Evolutionary conservation across 2,329 filamentous ascomycete genomes (phyloP).

Genomic region (Passalora sequoiae): DNA sequence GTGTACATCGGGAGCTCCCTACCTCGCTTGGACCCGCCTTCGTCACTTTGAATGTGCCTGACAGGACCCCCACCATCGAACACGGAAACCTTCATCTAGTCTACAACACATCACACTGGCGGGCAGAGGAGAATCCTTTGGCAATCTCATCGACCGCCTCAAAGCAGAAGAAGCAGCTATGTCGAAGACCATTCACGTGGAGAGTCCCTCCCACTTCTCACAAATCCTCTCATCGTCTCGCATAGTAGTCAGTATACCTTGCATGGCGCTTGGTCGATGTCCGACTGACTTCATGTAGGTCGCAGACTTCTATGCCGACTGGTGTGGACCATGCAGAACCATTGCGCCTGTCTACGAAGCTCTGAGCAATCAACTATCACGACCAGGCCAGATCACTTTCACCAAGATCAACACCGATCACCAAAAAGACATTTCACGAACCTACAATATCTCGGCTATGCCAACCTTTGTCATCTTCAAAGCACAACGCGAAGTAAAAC

Average conservation of each 20-base stretch:
- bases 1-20: no score
- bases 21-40: no score
- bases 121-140: background rate
- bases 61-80: no score
- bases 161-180: slow-evolving; percentile 27
- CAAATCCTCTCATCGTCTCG: slow-evolving; percentile 64
- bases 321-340: slow-evolving; percentile 76
- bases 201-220: slow-evolving; percentile 55
- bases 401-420: slow-evolving; percentile 79
- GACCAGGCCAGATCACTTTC: slow-evolving; percentile 70
- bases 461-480: slow-evolving; percentile 81
- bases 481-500: slow-evolving; percentile 34
- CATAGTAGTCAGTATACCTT: slow-evolving; percentile 60
- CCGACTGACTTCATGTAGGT: background rate
- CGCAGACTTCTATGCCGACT: slow-evolving; percentile 79
- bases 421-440: slow-evolving; percentile 66
- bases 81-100: no score
- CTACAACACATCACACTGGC: background rate
- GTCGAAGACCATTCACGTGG: slow-evolving; percentile 43
- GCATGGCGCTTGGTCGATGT: no score
- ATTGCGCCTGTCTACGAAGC: slow-evolving; percentile 80
- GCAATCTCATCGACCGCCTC: slow-evolving; percentile 7
- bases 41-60: no score
- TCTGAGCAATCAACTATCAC: slow-evolving; percentile 65
- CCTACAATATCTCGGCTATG: slow-evolving; percentile 70